A percentile compares a stretch with the other conserved stretches of the same genome.
These are phyloP conservation scores for Salix udensis DNA, from an alignment of 345 rosid species.

Conservation along the genomic window DNA sequence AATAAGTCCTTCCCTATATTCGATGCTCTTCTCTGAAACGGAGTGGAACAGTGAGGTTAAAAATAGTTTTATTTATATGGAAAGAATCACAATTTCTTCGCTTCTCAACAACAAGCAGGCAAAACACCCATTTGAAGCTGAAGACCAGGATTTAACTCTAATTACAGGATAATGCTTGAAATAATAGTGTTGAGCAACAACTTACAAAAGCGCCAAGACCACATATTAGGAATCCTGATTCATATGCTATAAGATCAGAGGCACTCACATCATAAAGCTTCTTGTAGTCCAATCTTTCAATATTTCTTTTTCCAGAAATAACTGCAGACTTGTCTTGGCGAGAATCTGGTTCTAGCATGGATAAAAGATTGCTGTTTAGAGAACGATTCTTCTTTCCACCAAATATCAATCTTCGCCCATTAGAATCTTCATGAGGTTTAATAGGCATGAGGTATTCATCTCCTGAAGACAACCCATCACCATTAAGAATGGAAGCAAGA, in stretches of 20 bases:
- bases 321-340: slow-evolving; percentile 35
- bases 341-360: slow-evolving; percentile 36
- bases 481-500: slow-evolving; percentile 31
- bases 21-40: not conserved
- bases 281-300: slow-evolving; percentile 85
- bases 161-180: not conserved
- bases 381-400: slow-evolving; percentile 25
- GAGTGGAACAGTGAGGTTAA: not conserved
- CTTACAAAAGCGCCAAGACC: not conserved
- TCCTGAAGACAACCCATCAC: slow-evolving; percentile 30
- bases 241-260: slow-evolving; percentile 6
- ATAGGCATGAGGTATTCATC: slow-evolving; percentile 22
- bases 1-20: not conserved
- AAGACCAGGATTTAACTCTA: not conserved
- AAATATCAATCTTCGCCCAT: slow-evolving; percentile 23
- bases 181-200: not conserved
- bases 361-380: slow-evolving; percentile 22
- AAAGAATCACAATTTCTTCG: not conserved
- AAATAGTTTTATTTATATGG: not conserved
- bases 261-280: slow-evolving; percentile 75
- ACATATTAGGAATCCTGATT: not conserved
- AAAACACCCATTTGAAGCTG: not conserved
- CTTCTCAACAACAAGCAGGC: not conserved
- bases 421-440: slow-evolving; percentile 16
- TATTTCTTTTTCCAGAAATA: slow-evolving; percentile 51